phyloP scores from a whole-genome alignment of 352 stramenopile species.

The Phytophthora europaea region DNA sequence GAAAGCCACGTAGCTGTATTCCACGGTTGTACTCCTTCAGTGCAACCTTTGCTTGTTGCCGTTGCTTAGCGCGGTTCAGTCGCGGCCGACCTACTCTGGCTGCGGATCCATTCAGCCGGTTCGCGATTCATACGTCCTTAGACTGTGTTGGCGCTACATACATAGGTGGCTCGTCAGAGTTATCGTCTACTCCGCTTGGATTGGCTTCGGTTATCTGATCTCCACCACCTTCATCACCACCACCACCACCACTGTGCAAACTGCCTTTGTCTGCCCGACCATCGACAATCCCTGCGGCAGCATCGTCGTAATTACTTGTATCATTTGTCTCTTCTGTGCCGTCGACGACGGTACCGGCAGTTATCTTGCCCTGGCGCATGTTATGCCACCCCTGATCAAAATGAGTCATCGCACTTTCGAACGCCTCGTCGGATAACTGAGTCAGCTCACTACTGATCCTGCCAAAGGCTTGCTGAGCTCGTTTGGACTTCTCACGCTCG shows the following conservation, averaged over 20 bases:
- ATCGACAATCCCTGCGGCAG: no score
- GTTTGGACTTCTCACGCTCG: slow-evolving; percentile 13
- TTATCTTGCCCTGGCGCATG: not conserved
- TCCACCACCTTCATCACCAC: not conserved
- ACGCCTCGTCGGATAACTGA: slow-evolving; percentile 2
- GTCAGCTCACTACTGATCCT: slow-evolving; percentile 12
- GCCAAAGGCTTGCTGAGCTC: slow-evolving; percentile 11
- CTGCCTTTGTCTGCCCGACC: no score
- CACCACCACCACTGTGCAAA: not conserved
- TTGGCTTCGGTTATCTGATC: not conserved
- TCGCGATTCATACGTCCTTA: not conserved
- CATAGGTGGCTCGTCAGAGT: not conserved
- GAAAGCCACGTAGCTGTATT: slow-evolving; percentile 9
- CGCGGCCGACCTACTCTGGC: not conserved
- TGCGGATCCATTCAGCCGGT: not conserved
- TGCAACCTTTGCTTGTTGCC: not conserved
- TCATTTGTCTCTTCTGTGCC: not conserved
- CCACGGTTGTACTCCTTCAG: slow-evolving; percentile 14
- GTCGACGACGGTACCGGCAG: not conserved
- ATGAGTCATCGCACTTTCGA: slow-evolving; percentile 8
- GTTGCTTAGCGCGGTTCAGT: not conserved
- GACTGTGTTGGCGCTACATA: not conserved
- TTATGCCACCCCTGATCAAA: slow-evolving; percentile 25
- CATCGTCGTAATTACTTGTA: not conserved
- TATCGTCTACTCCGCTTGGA: no score